Evolutionary conservation across 2,329 filamentous ascomycete species (phyloP).

Genomic region (Grosmannia penicillata): DNA sequence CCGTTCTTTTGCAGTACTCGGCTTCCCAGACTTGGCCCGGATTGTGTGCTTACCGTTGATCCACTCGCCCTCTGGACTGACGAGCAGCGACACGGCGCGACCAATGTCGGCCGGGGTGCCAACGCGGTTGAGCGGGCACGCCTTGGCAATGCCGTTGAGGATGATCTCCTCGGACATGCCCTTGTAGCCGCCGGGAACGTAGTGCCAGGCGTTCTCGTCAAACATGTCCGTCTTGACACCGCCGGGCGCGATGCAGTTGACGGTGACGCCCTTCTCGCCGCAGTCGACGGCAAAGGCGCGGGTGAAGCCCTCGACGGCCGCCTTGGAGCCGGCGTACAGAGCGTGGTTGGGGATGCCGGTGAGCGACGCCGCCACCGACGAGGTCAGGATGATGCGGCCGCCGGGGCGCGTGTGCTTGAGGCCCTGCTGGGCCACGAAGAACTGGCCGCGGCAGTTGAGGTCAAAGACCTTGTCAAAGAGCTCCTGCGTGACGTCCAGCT

Average conservation of each 20-base stretch:
- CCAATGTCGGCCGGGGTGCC: slow-evolving; percentile 44
- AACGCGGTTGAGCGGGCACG: slow-evolving; percentile 44
- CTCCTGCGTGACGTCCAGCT: slow-evolving; percentile 53
- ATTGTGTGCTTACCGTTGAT: slow-evolving; percentile 37
- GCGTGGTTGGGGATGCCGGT: slow-evolving; percentile 55
- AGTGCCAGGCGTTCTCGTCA: slow-evolving; percentile 52
- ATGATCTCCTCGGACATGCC: slow-evolving; percentile 37
- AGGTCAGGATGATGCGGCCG: slow-evolving; percentile 60
- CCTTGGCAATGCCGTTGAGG: slow-evolving; percentile 36
- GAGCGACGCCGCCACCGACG: slow-evolving; percentile 51
- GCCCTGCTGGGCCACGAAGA: slow-evolving; percentile 64
- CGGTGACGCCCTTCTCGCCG: slow-evolving; percentile 51
- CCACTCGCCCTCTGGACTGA: slow-evolving; percentile 46
- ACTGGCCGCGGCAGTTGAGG: slow-evolving; percentile 57
- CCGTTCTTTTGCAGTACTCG: too few species aligned
- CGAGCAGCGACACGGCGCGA: slow-evolving; percentile 38
- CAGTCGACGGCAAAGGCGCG: slow-evolving; percentile 60
- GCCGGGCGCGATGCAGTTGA: slow-evolving; percentile 58
- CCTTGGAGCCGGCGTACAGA: slow-evolving; percentile 58
- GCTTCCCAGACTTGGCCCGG: too few species aligned
- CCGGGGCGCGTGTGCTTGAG: slow-evolving; percentile 56
- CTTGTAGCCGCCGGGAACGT: slow-evolving; percentile 40
- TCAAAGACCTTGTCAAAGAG: slow-evolving; percentile 60
- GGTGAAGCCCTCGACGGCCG: slow-evolving; percentile 58
- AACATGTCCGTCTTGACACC: slow-evolving; percentile 70